Base-by-base conservation (phyloP, 371 early-diverging fungal species). In the Massospora cicadina region DNA sequence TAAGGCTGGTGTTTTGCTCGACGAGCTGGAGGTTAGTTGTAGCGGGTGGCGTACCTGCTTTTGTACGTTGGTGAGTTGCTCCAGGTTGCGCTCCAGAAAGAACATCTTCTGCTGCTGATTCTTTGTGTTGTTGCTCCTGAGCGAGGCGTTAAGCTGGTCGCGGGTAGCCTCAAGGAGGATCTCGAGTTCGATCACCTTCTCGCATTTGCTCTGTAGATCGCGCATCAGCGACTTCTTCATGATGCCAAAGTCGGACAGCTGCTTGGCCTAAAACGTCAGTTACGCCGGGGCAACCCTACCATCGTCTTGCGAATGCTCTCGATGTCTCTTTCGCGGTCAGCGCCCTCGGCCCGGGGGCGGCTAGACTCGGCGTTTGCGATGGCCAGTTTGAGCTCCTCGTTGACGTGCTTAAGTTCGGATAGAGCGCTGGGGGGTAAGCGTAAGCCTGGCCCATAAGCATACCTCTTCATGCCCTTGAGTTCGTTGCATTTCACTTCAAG, bases 221-320 rank as follows among this genome's bases (percentile, higher is more conserved):
- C 89, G 82, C 94, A 95, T 92, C 67, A 97, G 75, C 25, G 88
- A 87, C 80, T 93, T 90, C 79, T 93, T 93, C 91, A 93, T 93
- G 63, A 87, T 82, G 65, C 95, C 95, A 77, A 93, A 95, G 66
- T 97, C 94, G 23, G 83, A 77, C 54, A 94, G 78, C 68, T 94
- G 91, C 72, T 90, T 85, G 3, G 87, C 56, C 61, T 61, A 61
- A 32, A 33, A 27, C 12, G 43, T 10, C 17, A 43, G 17, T 5
- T 17, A 10, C 17, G 43, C 10, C 10, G 43, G 54, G 71, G 17
- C 13, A 26, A 10, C 25, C 17, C 13, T 60, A 60, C 86, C 93
- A 94, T 92, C 2, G 82, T 83, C 77, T 91, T 88, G 56, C 90
- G 83, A 80, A 93, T 88, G 63, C 82, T 76, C 54, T 90, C 90